These are phyloP conservation scores for Penicillium expansum DNA, from an alignment of 2,329 filamentous ascomycete species.

Conservation along the genomic window DNA sequence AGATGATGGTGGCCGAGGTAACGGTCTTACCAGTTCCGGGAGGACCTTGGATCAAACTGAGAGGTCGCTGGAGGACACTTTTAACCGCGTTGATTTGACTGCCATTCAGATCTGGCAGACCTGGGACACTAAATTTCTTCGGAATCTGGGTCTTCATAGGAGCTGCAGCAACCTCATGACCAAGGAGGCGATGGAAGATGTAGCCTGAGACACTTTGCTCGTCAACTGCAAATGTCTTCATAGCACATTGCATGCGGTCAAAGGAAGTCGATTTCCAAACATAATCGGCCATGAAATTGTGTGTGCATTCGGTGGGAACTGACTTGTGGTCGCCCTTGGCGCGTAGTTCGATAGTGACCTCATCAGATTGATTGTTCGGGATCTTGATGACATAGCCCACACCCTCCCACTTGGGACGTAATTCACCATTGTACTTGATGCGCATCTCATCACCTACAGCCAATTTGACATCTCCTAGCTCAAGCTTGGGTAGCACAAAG, in stretches of 20 bases:
- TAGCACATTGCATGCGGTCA: slow-evolving; percentile 97
- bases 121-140: slow-evolving; percentile 94
- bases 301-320: slow-evolving; percentile 91
- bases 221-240: slow-evolving; percentile 98
- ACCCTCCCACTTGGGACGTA: slow-evolving; percentile 90
- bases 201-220: slow-evolving; percentile 98
- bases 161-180: slow-evolving; percentile 89
- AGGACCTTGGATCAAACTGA: slow-evolving; percentile 94
- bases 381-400: slow-evolving; percentile 99
- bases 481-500: slow-evolving; percentile 94
- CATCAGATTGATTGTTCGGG: slow-evolving; percentile 97
- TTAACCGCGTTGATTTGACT: slow-evolving; percentile 97
- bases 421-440: slow-evolving; percentile 89
- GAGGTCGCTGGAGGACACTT: slow-evolving; percentile 85
- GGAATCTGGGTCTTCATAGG: slow-evolving; percentile 95
- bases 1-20: slow-evolving; percentile 97
- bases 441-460: slow-evolving; percentile 99
- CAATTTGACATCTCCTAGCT: slow-evolving; percentile 95
- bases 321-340: slow-evolving; percentile 95
- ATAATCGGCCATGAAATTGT: slow-evolving; percentile 98
- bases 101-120: slow-evolving; percentile 88
- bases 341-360: slow-evolving; percentile 91
- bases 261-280: slow-evolving; percentile 99
- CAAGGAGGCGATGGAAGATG: slow-evolving; percentile 94
- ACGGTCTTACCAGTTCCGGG: slow-evolving; percentile 98